Conservation (phyloP, 257 asterid species). For the Solanum megistacrolobum region DNA sequence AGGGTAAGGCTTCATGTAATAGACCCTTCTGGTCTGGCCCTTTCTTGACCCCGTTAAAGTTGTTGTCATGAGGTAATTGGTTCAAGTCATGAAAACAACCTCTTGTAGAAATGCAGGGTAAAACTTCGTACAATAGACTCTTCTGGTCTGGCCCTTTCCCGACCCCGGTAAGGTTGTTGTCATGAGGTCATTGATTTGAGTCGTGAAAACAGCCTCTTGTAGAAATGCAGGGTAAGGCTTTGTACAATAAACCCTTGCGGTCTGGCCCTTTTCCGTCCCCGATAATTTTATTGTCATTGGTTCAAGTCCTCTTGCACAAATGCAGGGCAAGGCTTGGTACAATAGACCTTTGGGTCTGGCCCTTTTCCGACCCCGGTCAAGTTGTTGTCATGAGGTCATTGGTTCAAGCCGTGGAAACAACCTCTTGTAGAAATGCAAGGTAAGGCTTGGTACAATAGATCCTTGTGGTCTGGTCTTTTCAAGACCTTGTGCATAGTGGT, state of each 20-base stretch:
- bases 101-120: not conserved
- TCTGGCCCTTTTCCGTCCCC: not conserved
- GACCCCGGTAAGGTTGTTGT: not conserved
- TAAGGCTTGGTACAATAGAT: not conserved
- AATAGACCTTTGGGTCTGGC: not conserved
- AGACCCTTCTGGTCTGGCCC: not conserved
- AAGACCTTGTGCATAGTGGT: not conserved
- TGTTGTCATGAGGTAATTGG: not conserved
- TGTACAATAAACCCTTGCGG: not conserved
- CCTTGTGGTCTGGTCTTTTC: not conserved
- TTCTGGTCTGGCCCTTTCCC: not conserved
- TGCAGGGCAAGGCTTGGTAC: not conserved
- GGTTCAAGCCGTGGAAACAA: not conserved
- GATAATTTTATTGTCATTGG: not conserved
- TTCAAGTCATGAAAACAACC: not conserved
- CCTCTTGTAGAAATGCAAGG: not conserved
- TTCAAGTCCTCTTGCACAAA: not conserved
- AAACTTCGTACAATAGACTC: not conserved
- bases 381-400: not conserved
- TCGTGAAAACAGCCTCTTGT: not conserved
- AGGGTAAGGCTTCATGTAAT: not conserved
- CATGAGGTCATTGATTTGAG: not conserved
- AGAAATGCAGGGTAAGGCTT: not conserved
- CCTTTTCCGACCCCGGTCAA: not conserved
- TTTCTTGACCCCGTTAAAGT: not conserved